Evolutionary conservation across 805 yeast genomes (phyloP).

Genomic region (Cephaloascus albidus): DNA sequence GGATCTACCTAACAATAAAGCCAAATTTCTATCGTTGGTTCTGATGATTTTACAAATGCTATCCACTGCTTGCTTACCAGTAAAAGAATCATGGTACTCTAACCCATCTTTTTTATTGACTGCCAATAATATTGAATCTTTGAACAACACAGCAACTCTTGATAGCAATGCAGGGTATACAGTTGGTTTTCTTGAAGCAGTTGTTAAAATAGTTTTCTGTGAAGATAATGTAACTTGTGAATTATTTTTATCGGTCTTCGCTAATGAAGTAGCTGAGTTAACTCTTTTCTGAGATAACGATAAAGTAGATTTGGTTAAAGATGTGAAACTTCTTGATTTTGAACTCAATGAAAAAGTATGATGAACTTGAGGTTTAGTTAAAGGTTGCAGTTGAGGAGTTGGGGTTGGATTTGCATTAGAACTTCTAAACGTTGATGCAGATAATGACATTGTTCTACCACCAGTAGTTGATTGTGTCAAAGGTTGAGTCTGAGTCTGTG

Average conservation of each 20-base stretch:
- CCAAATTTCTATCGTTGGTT: constrained; percentile 86
- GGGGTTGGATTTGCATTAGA: constrained; percentile 1
- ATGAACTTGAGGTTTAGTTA: constrained; percentile 11
- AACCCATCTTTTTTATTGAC: constrained; percentile 85
- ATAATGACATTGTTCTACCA: constrained; percentile 19
- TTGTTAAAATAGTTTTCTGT: constrained; percentile 37
- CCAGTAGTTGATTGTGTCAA: constrained; percentile 4
- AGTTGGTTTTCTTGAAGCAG: constrained; percentile 46
- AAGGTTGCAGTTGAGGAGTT: constrained; percentile 7
- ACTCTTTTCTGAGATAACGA: constrained; percentile 31
- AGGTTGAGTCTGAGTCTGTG: constrained; percentile 4
- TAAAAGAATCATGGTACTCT: constrained; percentile 85
- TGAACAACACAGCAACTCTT: constrained; percentile 71
- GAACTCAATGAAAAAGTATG: constrained; percentile 28
- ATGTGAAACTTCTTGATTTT: constrained; percentile 29
- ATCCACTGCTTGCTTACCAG: constrained; percentile 92
- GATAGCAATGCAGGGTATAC: constrained; percentile 90
- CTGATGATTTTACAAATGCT: constrained; percentile 76
- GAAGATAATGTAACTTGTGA: constrained; percentile 18
- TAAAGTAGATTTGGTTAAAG: constrained; percentile 26
- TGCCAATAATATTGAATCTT: constrained; percentile 58
- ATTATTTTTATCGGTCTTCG: constrained; percentile 18
- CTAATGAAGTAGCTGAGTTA: constrained; percentile 20
- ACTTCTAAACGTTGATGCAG: constrained; percentile 10
- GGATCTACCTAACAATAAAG: constrained; percentile 81